Percentiles rank a stretch among this genome's conserved stretches.
These are phyloP conservation scores for Fusarium chlamydosporum DNA, from an alignment of 2,329 filamentous ascomycete genomes.

Conservation along the genomic window DNA sequence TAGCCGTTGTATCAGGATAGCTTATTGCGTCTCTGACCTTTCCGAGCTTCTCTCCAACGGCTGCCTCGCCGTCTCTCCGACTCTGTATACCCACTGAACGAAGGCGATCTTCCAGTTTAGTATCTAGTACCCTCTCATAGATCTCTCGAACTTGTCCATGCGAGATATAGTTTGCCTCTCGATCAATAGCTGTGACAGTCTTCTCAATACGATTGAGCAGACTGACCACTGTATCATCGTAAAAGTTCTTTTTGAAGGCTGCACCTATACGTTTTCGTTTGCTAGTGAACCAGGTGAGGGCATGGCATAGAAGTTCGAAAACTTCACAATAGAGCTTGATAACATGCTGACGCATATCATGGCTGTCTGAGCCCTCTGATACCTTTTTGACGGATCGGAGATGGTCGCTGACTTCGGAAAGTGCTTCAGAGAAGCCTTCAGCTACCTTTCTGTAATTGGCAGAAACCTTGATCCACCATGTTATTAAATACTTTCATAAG, in stretches of 20 bases:
- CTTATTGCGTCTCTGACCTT: not conserved
- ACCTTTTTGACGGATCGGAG: not conserved
- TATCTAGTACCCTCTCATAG: not conserved
- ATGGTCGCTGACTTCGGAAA: not conserved
- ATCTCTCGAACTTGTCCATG: not conserved
- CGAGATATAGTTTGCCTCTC: not conserved
- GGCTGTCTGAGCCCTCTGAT: not conserved
- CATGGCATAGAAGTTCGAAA: not conserved
- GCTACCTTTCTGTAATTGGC: not conserved
- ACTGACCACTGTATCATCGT: not conserved
- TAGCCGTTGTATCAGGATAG: accelerated
- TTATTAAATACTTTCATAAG: not conserved
- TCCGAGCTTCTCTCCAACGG: not conserved
- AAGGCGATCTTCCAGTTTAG: not conserved
- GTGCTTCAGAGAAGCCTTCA: not conserved
- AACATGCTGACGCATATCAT: not conserved
- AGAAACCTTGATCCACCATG: not conserved
- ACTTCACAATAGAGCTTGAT: not conserved
- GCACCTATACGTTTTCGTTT: not conserved
- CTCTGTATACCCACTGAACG: not conserved
- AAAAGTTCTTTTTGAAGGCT: slow-evolving; percentile 1
- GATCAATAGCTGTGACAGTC: not conserved
- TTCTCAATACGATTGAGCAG: not conserved
- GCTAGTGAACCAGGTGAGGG: not conserved
- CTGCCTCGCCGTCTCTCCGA: not conserved